Conservation (phyloP, 2,329 filamentous ascomycete species). For the Cordyceps fumosorosea region DNA sequence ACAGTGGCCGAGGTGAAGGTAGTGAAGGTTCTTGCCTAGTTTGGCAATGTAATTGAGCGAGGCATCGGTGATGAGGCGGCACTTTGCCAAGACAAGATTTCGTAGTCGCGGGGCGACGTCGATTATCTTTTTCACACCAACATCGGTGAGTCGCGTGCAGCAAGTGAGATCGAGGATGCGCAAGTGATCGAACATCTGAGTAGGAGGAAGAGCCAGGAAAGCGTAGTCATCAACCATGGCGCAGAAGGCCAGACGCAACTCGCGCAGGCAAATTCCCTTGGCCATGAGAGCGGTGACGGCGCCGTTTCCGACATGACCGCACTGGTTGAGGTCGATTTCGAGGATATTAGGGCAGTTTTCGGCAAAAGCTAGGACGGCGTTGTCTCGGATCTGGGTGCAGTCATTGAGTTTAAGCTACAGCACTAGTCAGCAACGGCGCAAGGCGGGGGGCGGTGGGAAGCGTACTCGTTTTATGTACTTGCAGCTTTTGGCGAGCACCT, state of each 20-base stretch:
- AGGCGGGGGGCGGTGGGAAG: constrained; percentile 14
- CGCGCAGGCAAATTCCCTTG: constrained; percentile 76
- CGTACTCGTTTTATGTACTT: constrained; percentile 78
- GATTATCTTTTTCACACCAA: constrained; percentile 83
- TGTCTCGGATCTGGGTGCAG: constrained; percentile 76
- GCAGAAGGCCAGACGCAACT: constrained; percentile 82
- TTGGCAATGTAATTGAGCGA: constrained; percentile 82
- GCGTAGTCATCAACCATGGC: constrained; percentile 79
- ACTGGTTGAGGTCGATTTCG: constrained; percentile 91
- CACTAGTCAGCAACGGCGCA: constrained; percentile 23
- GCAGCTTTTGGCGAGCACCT: constrained; percentile 73
- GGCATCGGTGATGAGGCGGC: constrained; percentile 82
- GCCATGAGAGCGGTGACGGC: constrained; percentile 76
- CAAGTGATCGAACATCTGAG: constrained; percentile 72
- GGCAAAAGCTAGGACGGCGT: constrained; percentile 78
- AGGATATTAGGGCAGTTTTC: constrained; percentile 85
- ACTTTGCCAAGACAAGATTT: constrained; percentile 92
- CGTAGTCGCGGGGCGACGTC: constrained; percentile 78
- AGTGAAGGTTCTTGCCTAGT: constrained; percentile 93
- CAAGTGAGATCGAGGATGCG: constrained; percentile 92
- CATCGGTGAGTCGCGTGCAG: constrained; percentile 76
- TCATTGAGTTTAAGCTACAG: constrained; percentile 85
- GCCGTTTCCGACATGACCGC: constrained; percentile 70
- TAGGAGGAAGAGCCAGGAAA: constrained; percentile 69
- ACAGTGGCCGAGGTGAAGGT: constrained; percentile 93